phyloP scores from a whole-genome alignment of 768 basidiomycete genomes.

The Tulasnella sp. region DNA sequence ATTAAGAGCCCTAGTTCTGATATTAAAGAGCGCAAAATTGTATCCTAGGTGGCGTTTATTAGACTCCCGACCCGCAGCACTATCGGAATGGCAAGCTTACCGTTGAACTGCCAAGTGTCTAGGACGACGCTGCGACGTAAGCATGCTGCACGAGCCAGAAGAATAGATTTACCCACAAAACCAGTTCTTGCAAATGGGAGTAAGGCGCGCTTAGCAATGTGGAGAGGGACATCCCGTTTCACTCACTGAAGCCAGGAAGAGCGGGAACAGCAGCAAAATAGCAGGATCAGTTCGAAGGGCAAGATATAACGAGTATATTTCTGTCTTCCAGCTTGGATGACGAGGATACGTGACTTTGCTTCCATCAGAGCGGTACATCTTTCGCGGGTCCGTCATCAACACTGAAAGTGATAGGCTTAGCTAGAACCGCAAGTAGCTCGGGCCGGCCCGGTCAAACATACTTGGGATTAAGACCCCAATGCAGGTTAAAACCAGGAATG shows the following conservation, averaged over 20 bases:
- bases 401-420: slow-evolving; percentile 53
- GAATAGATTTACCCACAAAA: slow-evolving; percentile 26
- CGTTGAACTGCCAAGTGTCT: slow-evolving; percentile 57
- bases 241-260: slow-evolving; percentile 64
- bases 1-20: slow-evolving; percentile 61
- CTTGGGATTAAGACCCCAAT: slow-evolving; percentile 61
- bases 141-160: not conserved
- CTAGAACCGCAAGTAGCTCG: slow-evolving; percentile 50
- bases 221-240: not conserved
- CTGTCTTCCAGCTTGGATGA: slow-evolving; percentile 74
- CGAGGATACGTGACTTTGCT: slow-evolving; percentile 55
- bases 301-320: slow-evolving; percentile 64
- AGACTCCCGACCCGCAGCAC: not conserved
- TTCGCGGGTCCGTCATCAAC: slow-evolving; percentile 65
- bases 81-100: slow-evolving; percentile 4
- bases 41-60: slow-evolving; percentile 42
- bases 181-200: not conserved
- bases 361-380: slow-evolving; percentile 71
- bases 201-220: not conserved
- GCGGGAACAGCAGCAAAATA: slow-evolving; percentile 73
- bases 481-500: slow-evolving; percentile 65
- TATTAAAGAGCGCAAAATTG: slow-evolving; percentile 76
- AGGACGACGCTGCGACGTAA: not conserved
- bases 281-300: slow-evolving; percentile 65
- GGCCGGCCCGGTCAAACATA: not conserved